These are phyloP conservation scores for Prunus campanulata DNA, from an alignment of 306 rosid species.

Conservation along the genomic window DNA sequence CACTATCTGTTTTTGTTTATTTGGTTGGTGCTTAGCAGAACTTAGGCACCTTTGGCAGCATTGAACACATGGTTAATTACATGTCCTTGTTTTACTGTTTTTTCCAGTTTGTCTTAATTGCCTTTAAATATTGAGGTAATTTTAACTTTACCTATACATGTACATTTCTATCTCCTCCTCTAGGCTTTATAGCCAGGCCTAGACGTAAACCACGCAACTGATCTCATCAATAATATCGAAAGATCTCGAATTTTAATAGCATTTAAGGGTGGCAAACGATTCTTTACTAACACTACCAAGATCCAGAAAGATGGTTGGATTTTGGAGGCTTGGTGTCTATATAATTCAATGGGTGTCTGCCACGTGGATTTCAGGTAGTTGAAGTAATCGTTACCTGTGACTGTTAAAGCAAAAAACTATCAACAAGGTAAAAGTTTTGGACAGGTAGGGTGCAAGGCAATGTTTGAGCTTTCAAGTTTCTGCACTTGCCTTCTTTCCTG, in stretches of 20 bases:
- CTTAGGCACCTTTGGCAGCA: background rate
- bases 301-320: background rate
- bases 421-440: background rate
- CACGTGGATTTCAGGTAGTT: conserved; percentile 8
- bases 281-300: conserved; percentile 12
- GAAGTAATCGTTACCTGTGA: conserved; percentile 5
- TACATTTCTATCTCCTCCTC: background rate
- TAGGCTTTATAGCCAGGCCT: background rate
- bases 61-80: background rate
- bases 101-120: background rate
- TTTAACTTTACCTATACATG: background rate
- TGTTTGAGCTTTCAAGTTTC: background rate
- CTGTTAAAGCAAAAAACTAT: background rate
- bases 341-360: conserved; percentile 8
- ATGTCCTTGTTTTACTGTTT: background rate
- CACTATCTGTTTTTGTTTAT: background rate
- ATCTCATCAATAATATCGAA: background rate
- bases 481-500: background rate
- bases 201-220: background rate
- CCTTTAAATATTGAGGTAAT: background rate
- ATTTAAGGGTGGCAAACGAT: conserved; percentile 13
- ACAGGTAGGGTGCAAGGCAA: conserved; percentile 3
- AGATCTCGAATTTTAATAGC: conserved; percentile 4
- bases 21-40: background rate
- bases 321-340: background rate